These are phyloP conservation scores for Podosphaera fusca DNA, from an alignment of 2,329 filamentous ascomycete genomes.

Conservation along the genomic window DNA sequence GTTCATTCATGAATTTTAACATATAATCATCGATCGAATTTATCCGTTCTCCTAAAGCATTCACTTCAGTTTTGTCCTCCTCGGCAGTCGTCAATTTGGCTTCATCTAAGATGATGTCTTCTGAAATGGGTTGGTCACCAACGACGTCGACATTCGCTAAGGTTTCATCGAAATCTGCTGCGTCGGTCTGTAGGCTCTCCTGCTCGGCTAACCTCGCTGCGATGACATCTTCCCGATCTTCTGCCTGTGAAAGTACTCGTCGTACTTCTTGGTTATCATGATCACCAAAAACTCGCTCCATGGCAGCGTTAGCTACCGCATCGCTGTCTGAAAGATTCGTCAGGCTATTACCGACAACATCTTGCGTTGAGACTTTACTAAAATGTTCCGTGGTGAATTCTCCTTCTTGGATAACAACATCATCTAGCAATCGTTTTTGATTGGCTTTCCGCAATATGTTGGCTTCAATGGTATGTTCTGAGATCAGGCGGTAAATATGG, in stretches of 20 bases:
- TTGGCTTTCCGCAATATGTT: conserved; percentile 93
- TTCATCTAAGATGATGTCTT: background rate
- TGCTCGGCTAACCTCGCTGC: conserved; percentile 74
- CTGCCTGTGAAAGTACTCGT: conserved; percentile 63
- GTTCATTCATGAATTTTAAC: conserved; percentile 41
- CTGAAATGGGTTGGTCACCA: conserved; percentile 7
- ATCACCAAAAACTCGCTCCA: conserved; percentile 59
- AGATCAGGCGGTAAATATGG: conserved; percentile 87
- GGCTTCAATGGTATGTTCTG: conserved; percentile 87
- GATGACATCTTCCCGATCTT: conserved; percentile 76
- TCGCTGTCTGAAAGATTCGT: conserved; percentile 31
- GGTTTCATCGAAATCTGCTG: conserved; percentile 61
- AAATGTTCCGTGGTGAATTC: conserved; percentile 96
- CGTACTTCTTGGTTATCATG: conserved; percentile 36
- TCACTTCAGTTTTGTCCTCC: conserved; percentile 25
- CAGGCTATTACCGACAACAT: conserved; percentile 37
- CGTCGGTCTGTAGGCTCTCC: conserved; percentile 64
- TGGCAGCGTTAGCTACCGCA: conserved; percentile 55
- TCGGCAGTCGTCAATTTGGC: background rate
- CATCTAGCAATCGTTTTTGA: conserved; percentile 92
- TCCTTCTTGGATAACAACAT: conserved; percentile 94
- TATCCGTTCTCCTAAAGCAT: conserved; percentile 34
- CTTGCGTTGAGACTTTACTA: conserved; percentile 48
- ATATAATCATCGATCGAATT: conserved; percentile 54
- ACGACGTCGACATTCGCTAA: conserved; percentile 16